Evolutionary conservation across 345 rosid species (phyloP), one percentile per base, ranked within the genome.

Genomic region (Pugionium cornutum): DNA sequence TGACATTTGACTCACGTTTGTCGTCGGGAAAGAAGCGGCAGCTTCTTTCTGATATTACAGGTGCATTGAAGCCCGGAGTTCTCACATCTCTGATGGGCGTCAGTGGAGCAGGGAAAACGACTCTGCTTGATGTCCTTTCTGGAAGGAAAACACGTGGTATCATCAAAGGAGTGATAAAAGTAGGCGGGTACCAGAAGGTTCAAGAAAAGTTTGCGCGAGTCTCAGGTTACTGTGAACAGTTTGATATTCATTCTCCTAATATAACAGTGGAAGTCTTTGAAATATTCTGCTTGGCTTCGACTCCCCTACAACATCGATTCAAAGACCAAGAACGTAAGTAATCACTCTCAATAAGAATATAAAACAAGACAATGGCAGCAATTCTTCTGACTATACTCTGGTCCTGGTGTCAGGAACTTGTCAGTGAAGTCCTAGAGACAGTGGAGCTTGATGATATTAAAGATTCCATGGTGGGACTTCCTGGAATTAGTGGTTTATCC

Each of bases 41-140:
- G 35, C 84, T 86, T 25, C 89, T 86, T 27, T 50, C 34, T 6
- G 82, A 77, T 30, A 59, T 86, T 10, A 79, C 82, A 4, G 80
- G 89, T 9, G 73, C 87, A 57, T 78, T 86, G 41, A 75, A 83
- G 72, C 92, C 89, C 1, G 89, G 92, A 34, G 74, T 86, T 46
- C 82, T 86, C 3, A 82, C 87, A 31, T 84, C 92, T 18, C 46
- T 86, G 52, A 86, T 86, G 89, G 92, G 92, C 18, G 84, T 75
- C 9, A 84, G 89, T 57, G 92, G 89, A 41, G 87, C 92, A 2
- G 87, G 92, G 2, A 86, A 86, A 61, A 86, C 87, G 59, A 86
- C 92, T 6, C 74, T 86, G 9, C 69, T 86, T 75, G 92, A 86
- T 76, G 89, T 86, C 32, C 81, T 86, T 40, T 82, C 86, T 7